Base-by-base conservation (phyloP, 2,329 filamentous ascomycete species). In the Penicillium occitanis region DNA sequence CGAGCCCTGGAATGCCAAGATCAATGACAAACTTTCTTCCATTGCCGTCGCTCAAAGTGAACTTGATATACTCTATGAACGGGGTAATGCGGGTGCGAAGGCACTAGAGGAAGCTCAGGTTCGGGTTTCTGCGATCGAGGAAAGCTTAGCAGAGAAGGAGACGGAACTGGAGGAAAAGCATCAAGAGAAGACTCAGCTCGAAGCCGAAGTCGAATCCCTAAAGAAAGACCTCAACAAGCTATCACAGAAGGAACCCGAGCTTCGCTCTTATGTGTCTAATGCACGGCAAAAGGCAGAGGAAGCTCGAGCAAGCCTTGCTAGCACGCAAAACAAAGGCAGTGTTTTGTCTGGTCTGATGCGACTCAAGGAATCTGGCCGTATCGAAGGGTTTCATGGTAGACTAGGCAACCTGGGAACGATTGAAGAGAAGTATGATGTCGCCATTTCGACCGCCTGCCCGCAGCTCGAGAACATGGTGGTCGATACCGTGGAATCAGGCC, bases 1-100 rank as follows among this genome's bases (percentile, higher is more conserved):
- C 11, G 94, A 98, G 79, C 95, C 95, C 0, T 99, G 95, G 95
- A 93, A 90, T 71, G 93, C 93, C 70, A 98, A 95, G 80, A 94
- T 99, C 81, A 97, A 95, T 77, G 90, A 97, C 75, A 98, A 97
- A 77, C 91, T 95, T 74, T 97, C 93, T 0, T 88, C 91, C 3
- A 96, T 97, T 70, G 94, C 94, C 3, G 93, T 99, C 11, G 93
- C 95, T 1, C 91, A 97, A 76, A 97, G 93, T 77, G 94, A 99
- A 77, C 87, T 98, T 71, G 90, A 93, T 67, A 98, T 99, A 66
- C 85, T 99, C 7, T 87, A 88, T 48, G 95, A 99, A 75, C 92
- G 93, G 75, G 91, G 92, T 61, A 97, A 93, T 73, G 90, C 94
- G 37, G 93, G 93, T 4, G 89, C 91, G 7, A 89, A 92, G 25